Evolutionary conservation across 495 filamentous ascomycete genomes (phyloP).

Genomic region (Neurospora sp.): DNA sequence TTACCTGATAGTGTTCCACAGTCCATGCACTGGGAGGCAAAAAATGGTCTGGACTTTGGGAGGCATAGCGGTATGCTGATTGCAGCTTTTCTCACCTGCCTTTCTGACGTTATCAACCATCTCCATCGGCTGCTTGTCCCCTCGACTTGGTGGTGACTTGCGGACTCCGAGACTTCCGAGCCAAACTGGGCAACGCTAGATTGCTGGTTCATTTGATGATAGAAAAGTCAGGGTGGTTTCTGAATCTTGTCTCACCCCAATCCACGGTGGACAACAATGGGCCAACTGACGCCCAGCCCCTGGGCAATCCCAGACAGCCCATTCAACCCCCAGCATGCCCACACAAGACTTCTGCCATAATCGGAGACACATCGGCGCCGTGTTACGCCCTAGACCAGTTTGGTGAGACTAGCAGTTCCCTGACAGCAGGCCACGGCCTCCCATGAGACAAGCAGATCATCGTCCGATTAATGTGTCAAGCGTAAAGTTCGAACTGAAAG

Average conservation of each 20-base stretch:
- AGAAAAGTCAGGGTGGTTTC: neutral
- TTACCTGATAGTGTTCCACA: neutral
- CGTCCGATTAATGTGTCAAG: slow-evolving; percentile 1
- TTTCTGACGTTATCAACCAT: neutral
- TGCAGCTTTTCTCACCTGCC: neutral
- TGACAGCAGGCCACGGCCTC: slow-evolving; percentile 7
- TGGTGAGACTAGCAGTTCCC: slow-evolving; percentile 12
- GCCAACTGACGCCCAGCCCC: neutral
- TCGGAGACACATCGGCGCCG: neutral
- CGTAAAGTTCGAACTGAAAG: neutral
- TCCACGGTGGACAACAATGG: neutral
- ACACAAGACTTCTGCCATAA: neutral
- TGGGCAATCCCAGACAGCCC: neutral
- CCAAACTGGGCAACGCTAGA: neutral
- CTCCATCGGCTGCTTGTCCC: neutral
- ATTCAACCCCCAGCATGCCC: neutral
- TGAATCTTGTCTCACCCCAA: neutral
- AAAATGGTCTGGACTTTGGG: neutral
- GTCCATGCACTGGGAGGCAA: neutral
- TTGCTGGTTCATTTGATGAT: neutral
- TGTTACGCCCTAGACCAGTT: neutral
- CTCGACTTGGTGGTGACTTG: neutral
- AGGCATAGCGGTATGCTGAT: neutral
- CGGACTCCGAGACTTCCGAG: neutral
- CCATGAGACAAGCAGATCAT: slow-evolving; percentile 13